Conservation (phyloP, 148 eudicot genomes). For the Cornus kousa region DNA sequence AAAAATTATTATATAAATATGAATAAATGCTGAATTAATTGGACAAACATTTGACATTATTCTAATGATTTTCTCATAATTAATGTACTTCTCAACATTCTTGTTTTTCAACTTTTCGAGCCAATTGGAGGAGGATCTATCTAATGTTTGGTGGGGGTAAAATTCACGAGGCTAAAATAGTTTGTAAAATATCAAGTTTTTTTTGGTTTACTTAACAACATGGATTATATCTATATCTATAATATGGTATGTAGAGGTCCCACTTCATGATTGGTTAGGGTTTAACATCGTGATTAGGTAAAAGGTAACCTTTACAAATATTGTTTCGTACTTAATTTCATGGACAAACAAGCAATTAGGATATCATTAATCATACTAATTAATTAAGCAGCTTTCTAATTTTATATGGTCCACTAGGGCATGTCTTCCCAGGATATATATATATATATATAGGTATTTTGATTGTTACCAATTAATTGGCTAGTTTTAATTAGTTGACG, state of each 20-base stretch:
- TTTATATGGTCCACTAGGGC: too few relatives aligned
- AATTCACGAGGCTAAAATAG: conserved; percentile 18
- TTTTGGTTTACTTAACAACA: conserved; percentile 17
- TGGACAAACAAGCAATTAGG: conserved; percentile 5
- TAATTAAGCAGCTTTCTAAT: conserved; percentile 12
- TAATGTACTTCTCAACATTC: neutral
- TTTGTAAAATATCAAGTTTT: conserved; percentile 13
- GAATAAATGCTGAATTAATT: conserved; percentile 21
- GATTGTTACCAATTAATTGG: too few relatives aligned
- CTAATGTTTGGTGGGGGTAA: conserved; percentile 21
- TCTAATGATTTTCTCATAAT: neutral
- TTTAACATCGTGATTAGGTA: conserved; percentile 25
- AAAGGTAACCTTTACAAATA: conserved; percentile 18
- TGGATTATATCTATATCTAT: neutral
- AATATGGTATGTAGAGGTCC: conserved; percentile 19
- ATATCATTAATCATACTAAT: neutral
- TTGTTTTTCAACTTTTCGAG: conserved; percentile 26
- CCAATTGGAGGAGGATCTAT: conserved; percentile 18
- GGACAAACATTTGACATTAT: conserved; percentile 9
- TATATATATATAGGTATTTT: too few relatives aligned
- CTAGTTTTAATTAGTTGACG: too few relatives aligned
- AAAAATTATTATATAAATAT: too few relatives aligned
- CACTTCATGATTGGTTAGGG: conserved; percentile 30
- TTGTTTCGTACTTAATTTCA: conserved; percentile 11
- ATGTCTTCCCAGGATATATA: too few relatives aligned